Evolutionary conservation across 257 asterid species (phyloP).

Genomic region (Solanum pinnatisectum): DNA sequence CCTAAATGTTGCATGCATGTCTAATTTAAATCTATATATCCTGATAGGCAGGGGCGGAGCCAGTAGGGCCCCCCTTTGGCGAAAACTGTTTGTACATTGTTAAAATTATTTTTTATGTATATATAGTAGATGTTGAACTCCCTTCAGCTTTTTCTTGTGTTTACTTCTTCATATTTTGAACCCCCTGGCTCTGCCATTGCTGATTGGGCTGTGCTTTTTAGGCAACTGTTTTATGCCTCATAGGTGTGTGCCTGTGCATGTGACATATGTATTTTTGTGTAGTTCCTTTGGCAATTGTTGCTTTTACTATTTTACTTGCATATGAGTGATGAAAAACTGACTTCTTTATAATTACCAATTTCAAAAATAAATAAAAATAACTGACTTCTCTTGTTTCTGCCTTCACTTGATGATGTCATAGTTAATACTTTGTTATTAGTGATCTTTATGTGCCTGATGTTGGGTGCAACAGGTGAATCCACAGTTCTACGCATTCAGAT

Average conservation of each 20-base stretch:
- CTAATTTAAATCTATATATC: background rate
- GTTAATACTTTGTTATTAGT: background rate
- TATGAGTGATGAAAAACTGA: background rate
- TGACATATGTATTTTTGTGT: background rate
- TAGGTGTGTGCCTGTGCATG: background rate
- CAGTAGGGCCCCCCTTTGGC: background rate
- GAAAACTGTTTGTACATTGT: background rate
- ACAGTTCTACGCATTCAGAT: slow-evolving; percentile 95
- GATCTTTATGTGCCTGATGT: slow-evolving; percentile 1
- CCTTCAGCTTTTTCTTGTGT: background rate
- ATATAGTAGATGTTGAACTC: background rate
- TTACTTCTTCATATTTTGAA: background rate
- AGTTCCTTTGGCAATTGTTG: background rate
- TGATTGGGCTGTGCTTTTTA: background rate
- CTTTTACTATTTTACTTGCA: background rate
- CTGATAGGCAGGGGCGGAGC: background rate
- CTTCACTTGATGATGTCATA: background rate
- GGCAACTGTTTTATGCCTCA: background rate
- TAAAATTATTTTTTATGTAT: background rate
- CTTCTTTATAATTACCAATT: background rate
- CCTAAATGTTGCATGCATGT: background rate
- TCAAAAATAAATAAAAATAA: background rate
- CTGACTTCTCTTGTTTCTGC: background rate
- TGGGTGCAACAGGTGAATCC: slow-evolving; percentile 76
- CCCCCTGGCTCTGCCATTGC: background rate